Evolutionary conservation across 352 stramenopile species (phyloP).

Genomic region (Phytophthora aleatoria): DNA sequence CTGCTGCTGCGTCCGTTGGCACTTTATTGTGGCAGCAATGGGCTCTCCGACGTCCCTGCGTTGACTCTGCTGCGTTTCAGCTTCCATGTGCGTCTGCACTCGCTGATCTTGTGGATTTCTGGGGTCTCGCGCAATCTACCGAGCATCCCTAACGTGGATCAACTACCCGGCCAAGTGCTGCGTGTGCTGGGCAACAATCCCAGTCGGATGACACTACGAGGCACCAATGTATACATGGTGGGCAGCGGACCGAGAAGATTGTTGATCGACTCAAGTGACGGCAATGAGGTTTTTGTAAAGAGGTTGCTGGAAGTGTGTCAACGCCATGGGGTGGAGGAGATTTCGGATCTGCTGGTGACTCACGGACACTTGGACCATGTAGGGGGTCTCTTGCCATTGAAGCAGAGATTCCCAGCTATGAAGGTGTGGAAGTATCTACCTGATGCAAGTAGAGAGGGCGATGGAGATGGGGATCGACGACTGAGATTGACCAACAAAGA

Average conservation of each 20-base stretch:
- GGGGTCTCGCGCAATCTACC: conserved; percentile 50
- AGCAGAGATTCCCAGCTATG: conserved; percentile 54
- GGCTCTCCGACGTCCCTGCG: conserved; percentile 36
- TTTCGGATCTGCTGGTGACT: conserved; percentile 86
- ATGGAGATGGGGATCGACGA: conserved; percentile 38
- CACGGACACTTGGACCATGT: conserved; percentile 91
- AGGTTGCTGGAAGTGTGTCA: conserved; percentile 51
- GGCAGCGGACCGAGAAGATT: conserved; percentile 62
- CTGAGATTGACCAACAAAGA: conserved; percentile 56
- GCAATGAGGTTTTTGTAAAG: conserved; percentile 57
- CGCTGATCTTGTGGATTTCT: conserved; percentile 44
- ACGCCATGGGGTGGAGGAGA: conserved; percentile 45
- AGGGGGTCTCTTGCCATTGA: conserved; percentile 72
- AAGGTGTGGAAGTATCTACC: conserved; percentile 79
- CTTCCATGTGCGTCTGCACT: conserved; percentile 46
- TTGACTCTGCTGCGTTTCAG: conserved; percentile 49
- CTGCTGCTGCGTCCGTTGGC: conserved; percentile 18
- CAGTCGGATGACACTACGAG: conserved; percentile 87
- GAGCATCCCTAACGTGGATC: conserved; percentile 43
- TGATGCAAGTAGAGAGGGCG: conserved; percentile 8
- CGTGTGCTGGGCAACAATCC: conserved; percentile 86
- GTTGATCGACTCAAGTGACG: conserved; percentile 84
- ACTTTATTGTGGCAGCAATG: conserved; percentile 9
- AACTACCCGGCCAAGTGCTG: conserved; percentile 56
- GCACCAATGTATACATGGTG: conserved; percentile 92